These are phyloP conservation scores for Fusarium nematophilum DNA, from an alignment of 2,329 filamentous ascomycete species.

Conservation along the genomic window DNA sequence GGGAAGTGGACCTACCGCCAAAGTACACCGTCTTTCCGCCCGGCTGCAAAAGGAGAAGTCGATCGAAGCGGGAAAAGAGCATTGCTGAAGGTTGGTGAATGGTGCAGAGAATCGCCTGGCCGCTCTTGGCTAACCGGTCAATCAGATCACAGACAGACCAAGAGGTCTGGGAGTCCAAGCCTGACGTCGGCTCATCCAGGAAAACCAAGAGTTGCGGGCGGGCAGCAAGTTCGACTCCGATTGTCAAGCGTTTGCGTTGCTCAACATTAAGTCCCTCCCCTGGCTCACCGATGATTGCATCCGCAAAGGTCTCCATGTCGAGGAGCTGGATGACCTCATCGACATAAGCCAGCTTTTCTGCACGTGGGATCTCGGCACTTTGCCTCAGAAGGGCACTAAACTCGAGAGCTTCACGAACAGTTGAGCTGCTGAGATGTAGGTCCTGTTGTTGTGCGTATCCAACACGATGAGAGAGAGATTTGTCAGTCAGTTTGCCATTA, in stretches of 20 bases:
- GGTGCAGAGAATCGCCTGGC: slow-evolving; percentile 62
- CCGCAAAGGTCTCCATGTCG: slow-evolving; percentile 81
- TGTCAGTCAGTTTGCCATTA: slow-evolving; percentile 71
- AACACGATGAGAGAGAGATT: slow-evolving; percentile 86
- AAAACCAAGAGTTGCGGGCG: slow-evolving; percentile 67
- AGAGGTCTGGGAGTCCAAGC: slow-evolving; percentile 69
- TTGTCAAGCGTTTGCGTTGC: slow-evolving; percentile 68
- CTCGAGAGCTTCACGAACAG: slow-evolving; percentile 83
- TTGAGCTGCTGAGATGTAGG: slow-evolving; percentile 81
- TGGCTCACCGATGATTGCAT: slow-evolving; percentile 70
- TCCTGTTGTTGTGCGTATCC: slow-evolving; percentile 92
- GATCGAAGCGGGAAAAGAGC: slow-evolving; percentile 65
- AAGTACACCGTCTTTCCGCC: slow-evolving; percentile 75
- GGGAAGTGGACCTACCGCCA: no score
- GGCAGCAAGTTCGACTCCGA: slow-evolving; percentile 65
- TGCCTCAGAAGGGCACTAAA: slow-evolving; percentile 87
- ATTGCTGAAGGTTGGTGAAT: slow-evolving; percentile 63
- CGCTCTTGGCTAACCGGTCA: slow-evolving; percentile 64
- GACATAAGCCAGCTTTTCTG: no score
- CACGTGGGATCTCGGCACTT: slow-evolving; percentile 70
- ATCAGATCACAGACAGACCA: slow-evolving; percentile 71
- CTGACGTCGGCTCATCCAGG: slow-evolving; percentile 67
- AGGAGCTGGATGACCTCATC: no score
- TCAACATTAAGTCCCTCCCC: slow-evolving; percentile 69
- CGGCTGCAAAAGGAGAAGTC: slow-evolving; percentile 68